Evolutionary conservation across 1,284 basidiomycete genomes (phyloP).

Genomic region (Heliocybe sulcata): DNA sequence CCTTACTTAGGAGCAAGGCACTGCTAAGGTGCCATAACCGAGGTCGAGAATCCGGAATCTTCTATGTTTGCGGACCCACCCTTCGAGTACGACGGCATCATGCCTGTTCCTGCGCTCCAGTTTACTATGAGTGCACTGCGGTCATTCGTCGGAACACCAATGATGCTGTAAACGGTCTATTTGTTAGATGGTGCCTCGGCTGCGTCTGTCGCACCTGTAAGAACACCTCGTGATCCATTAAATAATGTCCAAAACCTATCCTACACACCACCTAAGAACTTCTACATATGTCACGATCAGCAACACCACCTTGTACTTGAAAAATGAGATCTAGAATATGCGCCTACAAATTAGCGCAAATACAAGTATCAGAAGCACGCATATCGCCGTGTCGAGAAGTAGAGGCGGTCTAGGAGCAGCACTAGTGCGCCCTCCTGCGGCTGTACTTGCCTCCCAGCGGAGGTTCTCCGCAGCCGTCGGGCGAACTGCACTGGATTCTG

Average conservation of each 20-base stretch:
- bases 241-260: too few species aligned
- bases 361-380: constrained; percentile 55
- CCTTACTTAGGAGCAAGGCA: constrained; percentile 24
- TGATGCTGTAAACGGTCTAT: constrained; percentile 20
- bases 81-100: constrained; percentile 11
- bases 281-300: too few species aligned
- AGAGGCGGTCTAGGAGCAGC: constrained; percentile 40
- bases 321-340: constrained; percentile 45
- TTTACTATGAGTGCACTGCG: constrained; percentile 20
- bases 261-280: too few species aligned
- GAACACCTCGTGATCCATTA: too few species aligned
- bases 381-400: constrained; percentile 60
- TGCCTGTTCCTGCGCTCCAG: constrained; percentile 16
- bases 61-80: constrained; percentile 17
- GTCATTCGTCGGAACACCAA: constrained; percentile 21
- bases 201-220: too few species aligned
- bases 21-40: constrained; percentile 18
- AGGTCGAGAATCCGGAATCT: constrained; percentile 20
- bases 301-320: too few species aligned
- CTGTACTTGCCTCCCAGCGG: background rate
- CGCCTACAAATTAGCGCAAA: constrained; percentile 56
- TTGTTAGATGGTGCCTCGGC: constrained; percentile 23
- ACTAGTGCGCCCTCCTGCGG: background rate
- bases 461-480: background rate
- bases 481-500: background rate